phyloP scores from a whole-genome alignment of 441 rosid species.

The Bruguiera hainesii region DNA sequence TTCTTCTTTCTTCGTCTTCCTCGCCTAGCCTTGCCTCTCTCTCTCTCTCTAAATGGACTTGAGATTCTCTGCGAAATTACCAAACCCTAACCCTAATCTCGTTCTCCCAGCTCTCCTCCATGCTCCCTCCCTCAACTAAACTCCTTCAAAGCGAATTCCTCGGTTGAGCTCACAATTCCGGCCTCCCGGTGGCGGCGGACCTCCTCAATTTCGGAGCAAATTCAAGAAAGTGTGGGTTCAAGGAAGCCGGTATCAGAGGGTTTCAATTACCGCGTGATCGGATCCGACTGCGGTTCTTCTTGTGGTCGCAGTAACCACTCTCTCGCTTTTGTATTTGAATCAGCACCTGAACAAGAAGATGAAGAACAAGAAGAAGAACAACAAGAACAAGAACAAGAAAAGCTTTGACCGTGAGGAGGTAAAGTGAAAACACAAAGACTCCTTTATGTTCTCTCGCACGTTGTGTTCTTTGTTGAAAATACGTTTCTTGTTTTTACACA shows the following conservation, averaged over 20 bases:
- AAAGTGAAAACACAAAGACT: background rate
- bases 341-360: background rate
- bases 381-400: constrained; percentile 14
- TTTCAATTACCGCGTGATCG: constrained; percentile 49
- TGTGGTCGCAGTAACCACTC: constrained; percentile 55
- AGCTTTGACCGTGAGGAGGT: constrained; percentile 24
- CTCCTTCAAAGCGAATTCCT: constrained; percentile 46
- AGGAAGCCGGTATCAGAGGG: constrained; percentile 30
- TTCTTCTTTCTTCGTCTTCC: too few species aligned
- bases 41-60: constrained; percentile 31
- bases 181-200: constrained; percentile 40
- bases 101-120: constrained; percentile 12
- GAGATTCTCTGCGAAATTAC: constrained; percentile 33
- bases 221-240: constrained; percentile 25
- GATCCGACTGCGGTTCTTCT: constrained; percentile 40
- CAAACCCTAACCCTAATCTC: constrained; percentile 39
- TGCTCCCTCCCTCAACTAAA: constrained; percentile 26
- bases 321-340: constrained; percentile 50
- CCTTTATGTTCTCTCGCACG: too few species aligned
- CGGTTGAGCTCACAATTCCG: constrained; percentile 40
- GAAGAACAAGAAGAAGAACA: constrained; percentile 17
- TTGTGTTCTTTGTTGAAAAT: background rate
- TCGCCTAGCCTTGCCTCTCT: background rate
- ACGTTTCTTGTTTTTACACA: background rate
- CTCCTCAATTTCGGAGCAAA: constrained; percentile 19